Evolutionary conservation across 768 basidiomycete genomes (phyloP).

Genomic region (Hebeloma cylindrosporum): DNA sequence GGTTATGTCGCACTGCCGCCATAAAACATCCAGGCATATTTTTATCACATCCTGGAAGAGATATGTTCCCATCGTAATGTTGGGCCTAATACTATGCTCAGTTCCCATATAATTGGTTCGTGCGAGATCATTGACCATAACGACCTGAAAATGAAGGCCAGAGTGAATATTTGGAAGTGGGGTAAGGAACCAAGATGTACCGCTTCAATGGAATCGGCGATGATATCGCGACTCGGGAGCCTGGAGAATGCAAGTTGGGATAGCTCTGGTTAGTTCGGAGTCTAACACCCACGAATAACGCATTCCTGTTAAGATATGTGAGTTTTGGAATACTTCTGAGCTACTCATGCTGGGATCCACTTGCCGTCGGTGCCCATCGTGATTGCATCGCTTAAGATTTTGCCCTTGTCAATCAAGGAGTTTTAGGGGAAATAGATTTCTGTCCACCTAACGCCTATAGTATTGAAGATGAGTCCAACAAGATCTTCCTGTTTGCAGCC

Average conservation of each 20-base stretch:
- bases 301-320: constrained; percentile 57
- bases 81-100: constrained; percentile 54
- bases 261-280: neutral
- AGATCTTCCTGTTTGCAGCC: constrained; percentile 81
- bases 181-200: constrained; percentile 35
- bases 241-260: constrained; percentile 36
- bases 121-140: constrained; percentile 41
- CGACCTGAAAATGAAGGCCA: constrained; percentile 39
- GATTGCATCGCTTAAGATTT: constrained; percentile 63
- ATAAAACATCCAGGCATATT: constrained; percentile 92
- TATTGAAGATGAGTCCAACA: constrained; percentile 82
- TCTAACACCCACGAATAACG: constrained; percentile 66
- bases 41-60: constrained; percentile 88
- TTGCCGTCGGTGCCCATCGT: constrained; percentile 87
- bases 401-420: neutral
- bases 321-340: neutral
- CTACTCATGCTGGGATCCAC: constrained; percentile 14
- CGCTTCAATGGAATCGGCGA: constrained; percentile 87
- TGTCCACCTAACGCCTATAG: constrained; percentile 81
- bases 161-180: constrained; percentile 5
- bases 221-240: constrained; percentile 83
- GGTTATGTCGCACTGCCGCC: constrained; percentile 83
- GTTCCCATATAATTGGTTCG: neutral
- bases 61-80: constrained; percentile 86
- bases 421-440: constrained; percentile 3